These are phyloP conservation scores for Cutaneotrichosporon spelunceum DNA, from an alignment of 1,284 basidiomycete species.

Conservation along the genomic window DNA sequence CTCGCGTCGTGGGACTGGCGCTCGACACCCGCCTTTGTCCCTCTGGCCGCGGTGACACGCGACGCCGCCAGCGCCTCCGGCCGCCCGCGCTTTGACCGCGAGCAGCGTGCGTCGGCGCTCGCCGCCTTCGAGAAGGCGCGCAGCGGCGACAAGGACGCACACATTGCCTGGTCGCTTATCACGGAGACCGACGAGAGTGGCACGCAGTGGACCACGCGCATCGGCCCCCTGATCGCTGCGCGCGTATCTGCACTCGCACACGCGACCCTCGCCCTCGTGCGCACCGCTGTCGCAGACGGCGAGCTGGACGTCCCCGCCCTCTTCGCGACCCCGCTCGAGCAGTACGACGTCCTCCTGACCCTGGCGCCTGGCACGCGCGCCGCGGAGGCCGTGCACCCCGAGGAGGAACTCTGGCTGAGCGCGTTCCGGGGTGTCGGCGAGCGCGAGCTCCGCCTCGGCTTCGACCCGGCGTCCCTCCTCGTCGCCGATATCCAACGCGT, in stretches of 20 bases:
- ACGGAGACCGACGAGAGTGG: constrained; percentile 78
- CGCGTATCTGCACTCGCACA: constrained; percentile 68
- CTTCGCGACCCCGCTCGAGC: constrained; percentile 75
- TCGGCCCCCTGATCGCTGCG: constrained; percentile 65
- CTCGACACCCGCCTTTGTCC: constrained; percentile 56
- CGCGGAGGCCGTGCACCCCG: constrained; percentile 54
- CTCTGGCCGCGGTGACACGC: constrained; percentile 38
- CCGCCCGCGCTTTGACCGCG: constrained; percentile 48
- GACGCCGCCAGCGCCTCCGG: constrained; percentile 33
- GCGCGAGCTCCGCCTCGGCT: constrained; percentile 41
- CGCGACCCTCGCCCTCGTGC: constrained; percentile 59
- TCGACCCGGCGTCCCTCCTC: constrained; percentile 73
- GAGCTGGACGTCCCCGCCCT: constrained; percentile 56
- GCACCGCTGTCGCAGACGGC: constrained; percentile 28
- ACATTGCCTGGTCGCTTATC: constrained; percentile 70
- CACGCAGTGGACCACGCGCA: constrained; percentile 66
- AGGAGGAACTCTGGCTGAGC: constrained; percentile 47
- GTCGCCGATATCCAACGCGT: constrained; percentile 65
- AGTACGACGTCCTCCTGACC: constrained; percentile 83
- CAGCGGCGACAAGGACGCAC: constrained; percentile 49
- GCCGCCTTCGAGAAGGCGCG: constrained; percentile 52
- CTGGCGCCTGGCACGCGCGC: constrained; percentile 72
- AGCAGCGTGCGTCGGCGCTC: constrained; percentile 61
- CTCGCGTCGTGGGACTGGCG: constrained; percentile 80
- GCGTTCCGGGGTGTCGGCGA: constrained; percentile 38